These are phyloP conservation scores for Clavaria fumosa DNA, from an alignment of 768 basidiomycete genomes.

Conservation along the genomic window DNA sequence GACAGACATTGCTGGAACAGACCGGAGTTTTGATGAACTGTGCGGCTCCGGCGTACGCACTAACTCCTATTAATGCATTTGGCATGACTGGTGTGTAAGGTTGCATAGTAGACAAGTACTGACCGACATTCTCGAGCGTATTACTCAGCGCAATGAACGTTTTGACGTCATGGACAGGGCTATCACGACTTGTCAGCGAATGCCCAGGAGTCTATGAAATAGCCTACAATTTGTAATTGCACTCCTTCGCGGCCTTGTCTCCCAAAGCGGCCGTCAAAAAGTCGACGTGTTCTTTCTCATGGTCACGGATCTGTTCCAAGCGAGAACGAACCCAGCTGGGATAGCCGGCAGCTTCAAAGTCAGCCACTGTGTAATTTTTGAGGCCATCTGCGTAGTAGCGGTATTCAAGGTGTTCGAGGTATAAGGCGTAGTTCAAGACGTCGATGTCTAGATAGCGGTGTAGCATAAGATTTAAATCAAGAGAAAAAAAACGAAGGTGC, in stretches of 20 bases:
- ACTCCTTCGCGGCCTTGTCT: conserved; percentile 28
- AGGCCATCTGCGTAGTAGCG: conserved; percentile 31
- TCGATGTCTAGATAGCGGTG: conserved; percentile 14
- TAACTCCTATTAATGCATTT: no score
- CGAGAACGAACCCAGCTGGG: conserved; percentile 32
- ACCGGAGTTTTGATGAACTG: conserved; percentile 27
- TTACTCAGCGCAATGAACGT: conserved; percentile 36
- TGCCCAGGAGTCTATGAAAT: background rate
- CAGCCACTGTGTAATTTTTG: conserved; percentile 27
- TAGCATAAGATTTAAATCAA: conserved; percentile 3
- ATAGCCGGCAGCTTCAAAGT: conserved; percentile 33
- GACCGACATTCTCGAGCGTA: conserved; percentile 31
- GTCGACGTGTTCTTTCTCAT: conserved; percentile 40
- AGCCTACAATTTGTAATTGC: conserved; percentile 45
- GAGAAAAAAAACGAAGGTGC: background rate
- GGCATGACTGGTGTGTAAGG: no score
- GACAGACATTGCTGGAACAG: conserved; percentile 2
- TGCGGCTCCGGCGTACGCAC: conserved; percentile 43
- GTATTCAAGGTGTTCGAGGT: conserved; percentile 32
- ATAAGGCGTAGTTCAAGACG: conserved; percentile 32
- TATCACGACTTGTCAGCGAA: conserved; percentile 8
- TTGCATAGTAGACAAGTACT: no score
- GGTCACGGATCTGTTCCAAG: conserved; percentile 34
- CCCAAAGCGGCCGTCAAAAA: conserved; percentile 30
- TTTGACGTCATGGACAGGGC: conserved; percentile 29